Percentiles rank a stretch among this genome's conserved stretches.
phyloP scores from a whole-genome alignment of 129 eudicot species.

The Arctium lappa region DNA sequence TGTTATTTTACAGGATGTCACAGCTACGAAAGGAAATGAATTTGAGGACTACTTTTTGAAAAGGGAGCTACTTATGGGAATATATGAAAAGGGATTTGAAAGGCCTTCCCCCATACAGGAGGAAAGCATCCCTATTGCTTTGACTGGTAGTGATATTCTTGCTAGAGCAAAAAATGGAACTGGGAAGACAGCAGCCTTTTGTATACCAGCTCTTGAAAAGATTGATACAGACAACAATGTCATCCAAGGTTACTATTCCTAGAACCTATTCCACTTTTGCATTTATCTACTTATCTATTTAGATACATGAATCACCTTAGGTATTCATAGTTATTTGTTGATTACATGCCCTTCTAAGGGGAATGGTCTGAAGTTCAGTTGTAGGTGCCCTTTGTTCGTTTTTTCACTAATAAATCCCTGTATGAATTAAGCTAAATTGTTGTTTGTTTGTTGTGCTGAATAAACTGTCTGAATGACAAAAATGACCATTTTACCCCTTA shows the following conservation, averaged over 20 bases:
- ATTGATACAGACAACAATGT: constrained; percentile 58
- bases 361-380: background rate
- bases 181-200: constrained; percentile 68
- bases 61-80: constrained; percentile 63
- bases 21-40: constrained; percentile 72
- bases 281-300: background rate
- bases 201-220: constrained; percentile 80
- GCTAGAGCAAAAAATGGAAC: constrained; percentile 68
- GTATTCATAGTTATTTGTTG: background rate
- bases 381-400: background rate
- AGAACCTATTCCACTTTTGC: background rate
- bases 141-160: constrained; percentile 67
- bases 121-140: constrained; percentile 68
- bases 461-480: background rate
- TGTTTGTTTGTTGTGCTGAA: background rate
- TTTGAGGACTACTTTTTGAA: constrained; percentile 64
- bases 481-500: background rate
- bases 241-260: constrained; percentile 46
- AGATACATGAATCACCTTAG: background rate
- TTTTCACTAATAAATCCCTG: background rate
- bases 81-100: constrained; percentile 62
- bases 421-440: background rate
- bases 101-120: constrained; percentile 74
- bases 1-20: constrained; percentile 24
- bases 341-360: background rate